Evolutionary conservation across 202 grass and related monocot species (phyloP), one percentile per base, ranked within the genome.

Genomic region (Brachypodium distachyon): DNA sequence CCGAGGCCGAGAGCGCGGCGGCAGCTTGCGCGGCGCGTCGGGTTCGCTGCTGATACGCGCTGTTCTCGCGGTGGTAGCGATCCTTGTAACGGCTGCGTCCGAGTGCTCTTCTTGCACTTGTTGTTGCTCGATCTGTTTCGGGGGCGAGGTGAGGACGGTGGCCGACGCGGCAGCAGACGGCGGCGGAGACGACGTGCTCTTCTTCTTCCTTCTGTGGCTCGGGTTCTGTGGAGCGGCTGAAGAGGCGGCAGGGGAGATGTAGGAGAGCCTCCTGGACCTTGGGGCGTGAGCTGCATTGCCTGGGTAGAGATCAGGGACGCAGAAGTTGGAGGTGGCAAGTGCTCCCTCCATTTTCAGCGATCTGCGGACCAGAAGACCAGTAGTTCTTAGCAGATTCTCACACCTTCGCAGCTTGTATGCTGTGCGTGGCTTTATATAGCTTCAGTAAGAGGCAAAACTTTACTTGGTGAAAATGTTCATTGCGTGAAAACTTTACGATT

Each of bases 321-420:
- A 56, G 56, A 87, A 62, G 38, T 64, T 82, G 43, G 78, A 87
- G 17, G 73, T 87, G 73, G 72, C 74, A 52, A 87, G 57, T 61
- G 78, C 74, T 65, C 78, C 70, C 72, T 87, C 78, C 84, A 87
- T 87, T 29, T 82, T 29, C 65, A 38, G 66, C 10, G 71, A 34
- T 1, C 10, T 19, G 32, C 34, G 27, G 70, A 68, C 69, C 43
- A 52, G 42, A 36, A 34, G 70, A 68, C 69, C 43, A 52, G 42
- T 44, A 23, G 4, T 23, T 26, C 11, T 28, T 32, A 37, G 43
- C 61, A 29, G 70, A 51, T n/a, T 62, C 36, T 25, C 22, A 29
- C 4, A 49, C 40, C 64, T 50, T 28, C 12, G 47, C 7, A 23
- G 25, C 25, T 16, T 14, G 7, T 60, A 33, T 72, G 60, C 1